A percentile compares a stretch with the other conserved stretches of the same genome.
These are phyloP conservation scores for Psilocybe cubensis DNA, from an alignment of 768 basidiomycete species.

Conservation along the genomic window DNA sequence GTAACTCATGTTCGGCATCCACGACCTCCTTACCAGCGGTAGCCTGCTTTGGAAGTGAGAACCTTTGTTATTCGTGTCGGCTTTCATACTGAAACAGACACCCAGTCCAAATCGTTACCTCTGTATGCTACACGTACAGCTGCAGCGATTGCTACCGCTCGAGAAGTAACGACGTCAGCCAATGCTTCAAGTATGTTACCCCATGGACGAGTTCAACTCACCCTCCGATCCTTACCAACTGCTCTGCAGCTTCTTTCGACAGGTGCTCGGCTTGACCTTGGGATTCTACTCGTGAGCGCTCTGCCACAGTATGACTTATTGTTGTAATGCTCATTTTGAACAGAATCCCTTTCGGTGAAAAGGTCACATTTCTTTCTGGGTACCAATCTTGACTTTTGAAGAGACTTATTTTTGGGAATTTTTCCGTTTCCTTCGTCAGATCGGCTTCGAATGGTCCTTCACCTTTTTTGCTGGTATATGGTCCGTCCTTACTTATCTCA, in stretches of 20 bases:
- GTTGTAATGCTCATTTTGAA: not conserved
- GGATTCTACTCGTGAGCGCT: slow-evolving; percentile 40
- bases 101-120: slow-evolving; percentile 38
- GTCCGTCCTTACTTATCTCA: slow-evolving; percentile 24
- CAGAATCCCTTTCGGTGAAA: slow-evolving; percentile 40
- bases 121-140: slow-evolving; percentile 42
- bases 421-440: slow-evolving; percentile 19
- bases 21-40: slow-evolving; percentile 23
- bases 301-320: not conserved
- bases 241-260: slow-evolving; percentile 36
- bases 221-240: not conserved
- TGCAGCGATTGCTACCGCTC: slow-evolving; percentile 41
- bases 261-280: slow-evolving; percentile 38
- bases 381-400: not conserved
- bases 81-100: not conserved
- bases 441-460: slow-evolving; percentile 42
- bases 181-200: slow-evolving; percentile 39
- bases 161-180: slow-evolving; percentile 41
- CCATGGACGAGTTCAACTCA: not conserved
- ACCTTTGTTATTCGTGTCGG: not conserved
- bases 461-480: slow-evolving; percentile 39
- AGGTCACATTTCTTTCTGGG: slow-evolving; percentile 19
- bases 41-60: slow-evolving; percentile 40
- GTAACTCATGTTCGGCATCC: not conserved
- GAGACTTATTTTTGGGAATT: not conserved